Percentiles rank a stretch among this genome's conserved stretches.
Evolutionary conservation across 2,329 filamentous ascomycete species (phyloP).

Genomic region (Pestalotiopsis sp.): DNA sequence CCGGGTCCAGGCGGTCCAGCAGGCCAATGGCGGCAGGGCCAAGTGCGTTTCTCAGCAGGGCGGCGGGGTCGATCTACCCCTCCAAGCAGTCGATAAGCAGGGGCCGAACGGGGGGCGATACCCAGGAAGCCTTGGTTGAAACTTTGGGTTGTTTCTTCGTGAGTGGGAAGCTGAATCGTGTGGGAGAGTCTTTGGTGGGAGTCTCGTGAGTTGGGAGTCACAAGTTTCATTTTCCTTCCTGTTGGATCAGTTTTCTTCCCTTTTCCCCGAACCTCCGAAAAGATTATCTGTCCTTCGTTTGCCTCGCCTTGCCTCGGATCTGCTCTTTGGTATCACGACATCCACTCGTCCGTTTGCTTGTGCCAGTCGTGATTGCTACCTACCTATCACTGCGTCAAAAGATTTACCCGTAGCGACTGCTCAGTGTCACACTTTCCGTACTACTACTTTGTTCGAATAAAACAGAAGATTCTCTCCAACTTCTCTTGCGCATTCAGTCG

Average conservation of each 20-base stretch:
- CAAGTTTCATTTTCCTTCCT: not conserved
- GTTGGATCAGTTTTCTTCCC: not conserved
- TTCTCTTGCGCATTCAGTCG: not conserved
- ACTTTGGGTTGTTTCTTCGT: slow-evolving; percentile 14
- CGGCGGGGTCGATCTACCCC: slow-evolving; percentile 6
- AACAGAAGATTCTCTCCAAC: not conserved
- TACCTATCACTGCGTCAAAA: not conserved
- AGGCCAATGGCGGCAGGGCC: slow-evolving; percentile 1
- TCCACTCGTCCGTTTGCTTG: not conserved
- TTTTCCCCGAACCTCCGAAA: not conserved
- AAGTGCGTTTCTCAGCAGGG: not conserved
- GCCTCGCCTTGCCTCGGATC: not conserved
- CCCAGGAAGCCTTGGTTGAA: slow-evolving; percentile 8
- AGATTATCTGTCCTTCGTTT: not conserved
- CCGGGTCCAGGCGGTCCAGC: not conserved
- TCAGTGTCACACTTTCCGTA: not conserved
- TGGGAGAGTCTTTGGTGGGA: not conserved
- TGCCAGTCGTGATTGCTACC: not conserved
- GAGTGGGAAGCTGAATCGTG: not conserved
- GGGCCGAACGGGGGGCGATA: slow-evolving; percentile 3
- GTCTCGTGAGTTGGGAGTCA: not conserved
- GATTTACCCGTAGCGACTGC: not conserved
- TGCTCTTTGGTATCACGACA: not conserved
- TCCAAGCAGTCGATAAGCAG: not conserved
- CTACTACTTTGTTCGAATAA: not conserved